Percentiles rank a stretch among this genome's conserved stretches.
Evolutionary conservation across 2,329 filamentous ascomycete species (phyloP).

Genomic region (Dactylellina parvicollis): DNA sequence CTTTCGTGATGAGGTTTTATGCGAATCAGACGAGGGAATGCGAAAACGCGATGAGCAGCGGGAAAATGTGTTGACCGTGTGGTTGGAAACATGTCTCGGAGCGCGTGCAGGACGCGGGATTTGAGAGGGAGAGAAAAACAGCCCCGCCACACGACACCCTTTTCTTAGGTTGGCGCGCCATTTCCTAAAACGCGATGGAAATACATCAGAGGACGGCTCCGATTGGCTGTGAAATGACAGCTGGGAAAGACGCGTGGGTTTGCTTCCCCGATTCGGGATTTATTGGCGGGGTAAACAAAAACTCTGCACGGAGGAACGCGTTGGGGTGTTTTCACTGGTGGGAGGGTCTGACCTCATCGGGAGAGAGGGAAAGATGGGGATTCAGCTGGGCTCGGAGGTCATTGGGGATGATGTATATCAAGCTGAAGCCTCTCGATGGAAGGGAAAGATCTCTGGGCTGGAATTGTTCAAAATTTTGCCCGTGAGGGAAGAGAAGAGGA

Average conservation of each 20-base stretch:
- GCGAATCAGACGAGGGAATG: not conserved
- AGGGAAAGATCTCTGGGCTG: not conserved
- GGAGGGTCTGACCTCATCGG: slow-evolving; percentile 5
- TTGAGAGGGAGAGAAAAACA: not conserved
- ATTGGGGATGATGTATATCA: not conserved
- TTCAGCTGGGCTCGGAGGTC: not conserved
- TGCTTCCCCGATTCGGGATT: slow-evolving; percentile 19
- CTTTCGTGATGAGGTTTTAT: too few species aligned
- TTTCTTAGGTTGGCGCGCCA: not conserved
- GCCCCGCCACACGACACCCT: slow-evolving; percentile 43
- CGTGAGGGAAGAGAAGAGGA: slow-evolving; percentile 4
- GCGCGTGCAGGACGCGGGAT: slow-evolving; percentile 11
- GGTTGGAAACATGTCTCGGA: slow-evolving; percentile 4
- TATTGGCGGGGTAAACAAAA: slow-evolving; percentile 46
- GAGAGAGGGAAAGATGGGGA: not conserved
- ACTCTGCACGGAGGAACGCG: slow-evolving; percentile 20
- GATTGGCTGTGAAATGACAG: too few species aligned
- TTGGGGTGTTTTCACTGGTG: not conserved
- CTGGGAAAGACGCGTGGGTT: too few species aligned
- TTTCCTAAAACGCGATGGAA: slow-evolving; percentile 37
- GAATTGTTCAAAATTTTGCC: not conserved
- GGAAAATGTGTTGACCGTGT: slow-evolving; percentile 29
- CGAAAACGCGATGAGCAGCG: too few species aligned
- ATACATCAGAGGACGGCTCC: too few species aligned
- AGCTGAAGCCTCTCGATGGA: not conserved